Conservation (phyloP, 2,329 filamentous ascomycete species). For the Neonectria magnoliae region DNA sequence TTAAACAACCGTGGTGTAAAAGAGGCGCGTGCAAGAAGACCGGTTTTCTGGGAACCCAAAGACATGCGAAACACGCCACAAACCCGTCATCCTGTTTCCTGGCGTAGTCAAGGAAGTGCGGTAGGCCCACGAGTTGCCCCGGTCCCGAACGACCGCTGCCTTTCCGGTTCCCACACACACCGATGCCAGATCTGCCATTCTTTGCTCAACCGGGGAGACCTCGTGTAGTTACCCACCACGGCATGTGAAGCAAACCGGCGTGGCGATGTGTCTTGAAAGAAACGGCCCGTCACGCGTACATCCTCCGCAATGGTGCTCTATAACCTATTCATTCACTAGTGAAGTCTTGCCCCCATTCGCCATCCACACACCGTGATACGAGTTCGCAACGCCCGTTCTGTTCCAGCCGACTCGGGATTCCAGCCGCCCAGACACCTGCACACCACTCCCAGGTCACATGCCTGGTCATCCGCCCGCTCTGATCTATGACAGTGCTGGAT, state of each 20-base stretch:
- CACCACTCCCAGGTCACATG: conserved; percentile 36
- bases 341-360: conserved; percentile 32
- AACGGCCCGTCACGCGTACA: conserved; percentile 36
- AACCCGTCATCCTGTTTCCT: conserved; percentile 2
- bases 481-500: conserved; percentile 17
- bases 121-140: conserved; percentile 4
- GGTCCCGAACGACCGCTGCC: conserved; percentile 4
- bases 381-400: conserved; percentile 28
- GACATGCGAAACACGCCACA: conserved; percentile 11
- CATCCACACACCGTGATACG: conserved; percentile 32
- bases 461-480: conserved; percentile 23
- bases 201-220: conserved; percentile 3
- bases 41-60: not conserved
- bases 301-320: conserved; percentile 9
- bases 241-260: conserved; percentile 22
- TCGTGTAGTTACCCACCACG: conserved; percentile 18
- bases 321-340: conserved; percentile 28
- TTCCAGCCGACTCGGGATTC: conserved; percentile 27
- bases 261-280: conserved; percentile 26
- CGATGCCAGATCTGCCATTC: not conserved
- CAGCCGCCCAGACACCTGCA: conserved; percentile 32
- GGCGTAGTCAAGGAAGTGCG: conserved; percentile 4
- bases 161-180: conserved; percentile 9
- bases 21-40: not conserved
- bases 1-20: not conserved